phyloP scores from a whole-genome alignment of 2,329 filamentous ascomycete species.

The Lecanicillium sp. region DNA sequence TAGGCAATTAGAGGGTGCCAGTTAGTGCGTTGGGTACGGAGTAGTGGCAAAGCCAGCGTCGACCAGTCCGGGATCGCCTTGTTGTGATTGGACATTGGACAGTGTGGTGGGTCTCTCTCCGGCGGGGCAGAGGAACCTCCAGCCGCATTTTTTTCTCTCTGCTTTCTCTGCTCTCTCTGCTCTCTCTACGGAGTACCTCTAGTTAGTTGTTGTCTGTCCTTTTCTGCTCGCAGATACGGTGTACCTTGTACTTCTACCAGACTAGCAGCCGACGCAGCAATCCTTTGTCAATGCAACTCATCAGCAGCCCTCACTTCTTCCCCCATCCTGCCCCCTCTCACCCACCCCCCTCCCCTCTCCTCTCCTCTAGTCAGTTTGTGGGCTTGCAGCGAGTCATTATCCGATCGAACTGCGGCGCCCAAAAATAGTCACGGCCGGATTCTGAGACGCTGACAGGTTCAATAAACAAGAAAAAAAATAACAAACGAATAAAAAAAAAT shows the following conservation, averaged over 20 bases:
- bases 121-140: slow-evolving; percentile 9
- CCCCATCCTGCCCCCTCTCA: too few species aligned
- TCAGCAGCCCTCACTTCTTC: too few species aligned
- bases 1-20: not conserved
- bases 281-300: slow-evolving; percentile 1
- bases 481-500: too few species aligned
- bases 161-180: too few species aligned
- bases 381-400: slow-evolving; percentile 2
- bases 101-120: not conserved
- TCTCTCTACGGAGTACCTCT: too few species aligned
- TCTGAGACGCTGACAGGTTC: slow-evolving; percentile 6
- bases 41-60: slow-evolving; percentile 7
- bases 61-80: not conserved
- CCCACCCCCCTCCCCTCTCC: not conserved
- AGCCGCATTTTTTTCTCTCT: slow-evolving; percentile 7
- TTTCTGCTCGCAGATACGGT: not conserved
- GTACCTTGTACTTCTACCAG: not conserved
- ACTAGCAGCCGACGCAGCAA: not conserved
- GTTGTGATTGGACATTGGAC: not conserved
- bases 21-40: too few species aligned
- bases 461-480: not conserved
- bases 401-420: not conserved
- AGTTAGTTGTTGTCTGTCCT: too few species aligned
- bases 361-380: not conserved
- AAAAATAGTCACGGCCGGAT: slow-evolving; percentile 2